These are phyloP conservation scores for Spizellomyces sp. DNA, from an alignment of 192 early-diverging fungal genomes.

Conservation along the genomic window DNA sequence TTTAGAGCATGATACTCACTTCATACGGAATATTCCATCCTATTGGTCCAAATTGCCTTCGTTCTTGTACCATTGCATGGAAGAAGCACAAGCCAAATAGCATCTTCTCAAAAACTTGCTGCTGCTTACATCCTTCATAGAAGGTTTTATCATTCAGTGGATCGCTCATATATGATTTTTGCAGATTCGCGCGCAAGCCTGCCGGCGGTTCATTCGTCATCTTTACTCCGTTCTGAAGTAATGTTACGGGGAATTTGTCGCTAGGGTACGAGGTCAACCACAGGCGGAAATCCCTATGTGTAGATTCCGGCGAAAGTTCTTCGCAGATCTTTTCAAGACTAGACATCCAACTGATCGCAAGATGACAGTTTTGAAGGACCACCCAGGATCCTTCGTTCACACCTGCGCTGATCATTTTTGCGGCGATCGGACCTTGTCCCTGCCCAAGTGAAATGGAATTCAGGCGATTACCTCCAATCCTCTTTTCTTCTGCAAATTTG, in stretches of 20 bases:
- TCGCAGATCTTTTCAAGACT: conserved; percentile 64
- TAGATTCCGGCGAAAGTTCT: conserved; percentile 55
- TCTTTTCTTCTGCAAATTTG: conserved; percentile 58
- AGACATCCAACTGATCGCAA: conserved; percentile 68
- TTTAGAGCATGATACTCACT: not conserved
- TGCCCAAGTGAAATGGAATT: conserved; percentile 64
- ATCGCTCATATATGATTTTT: conserved; percentile 55
- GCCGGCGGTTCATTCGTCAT: conserved; percentile 67
- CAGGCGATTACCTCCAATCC: conserved; percentile 55
- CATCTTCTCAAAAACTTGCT: conserved; percentile 53
- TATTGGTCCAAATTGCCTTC: conserved; percentile 62
- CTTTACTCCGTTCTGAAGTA: conserved; percentile 66
- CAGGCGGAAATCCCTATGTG: conserved; percentile 56
- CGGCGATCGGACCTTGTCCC: conserved; percentile 66
- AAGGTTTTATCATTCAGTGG: conserved; percentile 62
- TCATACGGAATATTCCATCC: conserved; percentile 71
- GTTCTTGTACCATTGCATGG: conserved; percentile 63
- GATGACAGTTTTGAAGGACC: conserved; percentile 64
- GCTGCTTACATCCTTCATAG: conserved; percentile 62
- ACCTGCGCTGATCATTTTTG: conserved; percentile 53
- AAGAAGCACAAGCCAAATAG: conserved; percentile 63
- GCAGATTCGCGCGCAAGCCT: conserved; percentile 55
- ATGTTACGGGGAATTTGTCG: conserved; percentile 61
- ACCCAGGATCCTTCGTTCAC: conserved; percentile 60
- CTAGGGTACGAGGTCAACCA: conserved; percentile 62